phyloP scores from a whole-genome alignment of 495 filamentous ascomycete genomes.

The Hamigera avellanea region DNA sequence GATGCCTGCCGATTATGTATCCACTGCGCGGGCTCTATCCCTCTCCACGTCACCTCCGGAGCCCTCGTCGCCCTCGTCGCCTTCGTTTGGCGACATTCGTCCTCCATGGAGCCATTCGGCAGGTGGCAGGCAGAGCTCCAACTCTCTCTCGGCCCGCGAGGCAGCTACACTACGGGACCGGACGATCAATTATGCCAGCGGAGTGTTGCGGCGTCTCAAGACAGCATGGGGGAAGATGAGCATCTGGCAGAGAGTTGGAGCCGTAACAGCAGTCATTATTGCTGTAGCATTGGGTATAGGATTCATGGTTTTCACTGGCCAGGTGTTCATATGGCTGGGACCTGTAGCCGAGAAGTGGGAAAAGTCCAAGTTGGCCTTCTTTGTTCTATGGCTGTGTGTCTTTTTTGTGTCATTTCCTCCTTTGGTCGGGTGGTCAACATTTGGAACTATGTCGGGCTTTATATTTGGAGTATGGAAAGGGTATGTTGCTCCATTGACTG shows the following conservation, averaged over 20 bases:
- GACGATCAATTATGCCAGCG: slow-evolving; percentile 28
- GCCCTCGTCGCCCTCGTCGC: slow-evolving; percentile 12
- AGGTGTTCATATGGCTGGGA: slow-evolving; percentile 59
- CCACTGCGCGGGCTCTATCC: slow-evolving; percentile 54
- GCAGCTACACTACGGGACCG: slow-evolving; percentile 28
- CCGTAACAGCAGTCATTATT: slow-evolving; percentile 36
- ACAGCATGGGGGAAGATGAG: slow-evolving; percentile 44
- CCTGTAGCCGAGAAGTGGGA: slow-evolving; percentile 67
- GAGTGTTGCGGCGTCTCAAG: slow-evolving; percentile 11
- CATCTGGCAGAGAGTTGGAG: slow-evolving; percentile 47
- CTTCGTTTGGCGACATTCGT: slow-evolving; percentile 24
- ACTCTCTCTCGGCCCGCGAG: slow-evolving; percentile 13
- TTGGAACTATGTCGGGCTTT: slow-evolving; percentile 79
- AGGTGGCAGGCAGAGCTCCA: slow-evolving; percentile 17
- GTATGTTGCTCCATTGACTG: slow-evolving; percentile 25
- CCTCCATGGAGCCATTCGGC: slow-evolving; percentile 28
- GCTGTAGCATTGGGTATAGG: slow-evolving; percentile 44
- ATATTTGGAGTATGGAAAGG: slow-evolving; percentile 89
- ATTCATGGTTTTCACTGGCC: slow-evolving; percentile 64
- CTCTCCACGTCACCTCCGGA: slow-evolving; percentile 42
- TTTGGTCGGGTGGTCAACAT: slow-evolving; percentile 78
- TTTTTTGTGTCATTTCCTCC: slow-evolving; percentile 81
- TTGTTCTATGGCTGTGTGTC: slow-evolving; percentile 66
- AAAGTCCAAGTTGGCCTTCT: slow-evolving; percentile 54
- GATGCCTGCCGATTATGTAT: slow-evolving; percentile 49